Percentiles rank a stretch among this genome's conserved stretches.
Conservation (phyloP, 768 basidiomycete genomes). For the Candolleomyces efflorescens region DNA sequence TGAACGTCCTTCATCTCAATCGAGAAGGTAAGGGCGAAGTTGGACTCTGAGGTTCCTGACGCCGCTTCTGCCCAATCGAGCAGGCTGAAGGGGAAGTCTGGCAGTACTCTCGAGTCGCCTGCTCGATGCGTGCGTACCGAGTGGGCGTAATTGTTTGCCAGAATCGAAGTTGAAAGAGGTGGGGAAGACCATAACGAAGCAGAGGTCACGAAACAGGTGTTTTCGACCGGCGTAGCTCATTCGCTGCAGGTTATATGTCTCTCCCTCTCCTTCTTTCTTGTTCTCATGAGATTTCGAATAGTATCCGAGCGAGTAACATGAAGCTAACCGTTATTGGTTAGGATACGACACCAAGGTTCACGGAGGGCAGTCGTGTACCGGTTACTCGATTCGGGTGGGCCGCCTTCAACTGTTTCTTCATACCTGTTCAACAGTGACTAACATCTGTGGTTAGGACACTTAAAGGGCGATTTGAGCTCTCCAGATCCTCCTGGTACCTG, state of each 20-base stretch:
- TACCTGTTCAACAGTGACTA: no score
- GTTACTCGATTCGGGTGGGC: slow-evolving; percentile 75
- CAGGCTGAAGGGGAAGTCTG: background rate
- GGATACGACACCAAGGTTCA: slow-evolving; percentile 69
- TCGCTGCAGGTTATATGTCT: slow-evolving; percentile 44
- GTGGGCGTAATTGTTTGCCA: slow-evolving; percentile 57
- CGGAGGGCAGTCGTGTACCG: slow-evolving; percentile 64
- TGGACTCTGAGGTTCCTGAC: slow-evolving; percentile 34
- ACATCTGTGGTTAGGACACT: no score
- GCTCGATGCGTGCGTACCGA: slow-evolving; percentile 40
- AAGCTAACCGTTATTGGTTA: slow-evolving; percentile 67
- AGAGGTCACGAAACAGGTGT: slow-evolving; percentile 40
- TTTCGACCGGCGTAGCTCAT: slow-evolving; percentile 64
- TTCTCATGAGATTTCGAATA: slow-evolving; percentile 21
- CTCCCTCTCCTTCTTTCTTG: background rate
- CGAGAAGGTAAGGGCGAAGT: slow-evolving; percentile 54
- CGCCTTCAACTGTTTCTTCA: background rate
- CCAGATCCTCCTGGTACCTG: slow-evolving; percentile 72
- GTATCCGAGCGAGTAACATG: slow-evolving; percentile 76
- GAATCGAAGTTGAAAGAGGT: slow-evolving; percentile 47
- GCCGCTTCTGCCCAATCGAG: background rate
- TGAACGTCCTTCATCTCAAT: slow-evolving; percentile 75
- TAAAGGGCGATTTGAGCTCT: slow-evolving; percentile 79
- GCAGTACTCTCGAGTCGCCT: slow-evolving; percentile 49
- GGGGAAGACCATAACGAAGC: slow-evolving; percentile 20